A percentile compares a stretch with the other conserved stretches of the same genome.
Evolutionary conservation across 2,329 filamentous ascomycete genomes (phyloP).

Genomic region (Ploettnerulaceae sp.): DNA sequence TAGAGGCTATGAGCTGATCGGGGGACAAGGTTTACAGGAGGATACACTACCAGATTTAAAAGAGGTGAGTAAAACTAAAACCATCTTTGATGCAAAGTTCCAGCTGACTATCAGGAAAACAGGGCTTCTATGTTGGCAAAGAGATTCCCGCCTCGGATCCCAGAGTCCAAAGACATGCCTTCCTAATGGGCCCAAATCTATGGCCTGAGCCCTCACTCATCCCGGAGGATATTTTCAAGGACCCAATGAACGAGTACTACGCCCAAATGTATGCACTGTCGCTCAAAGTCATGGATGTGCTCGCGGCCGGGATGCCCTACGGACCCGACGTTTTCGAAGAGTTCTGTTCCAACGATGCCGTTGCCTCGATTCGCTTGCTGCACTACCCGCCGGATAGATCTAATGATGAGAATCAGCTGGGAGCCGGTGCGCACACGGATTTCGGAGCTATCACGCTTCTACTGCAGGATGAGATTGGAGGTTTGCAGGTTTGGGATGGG

Average conservation of each 20-base stretch:
- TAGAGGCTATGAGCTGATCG: conserved; percentile 46
- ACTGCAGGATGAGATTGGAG: conserved; percentile 44
- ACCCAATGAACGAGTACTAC: conserved; percentile 41
- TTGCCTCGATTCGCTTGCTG: conserved; percentile 42
- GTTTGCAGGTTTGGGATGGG: conserved; percentile 47
- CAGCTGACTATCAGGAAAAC: not conserved
- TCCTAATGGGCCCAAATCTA: conserved; percentile 39
- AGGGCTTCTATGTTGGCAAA: conserved; percentile 39
- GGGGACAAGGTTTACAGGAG: conserved; percentile 42
- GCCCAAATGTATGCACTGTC: conserved; percentile 35
- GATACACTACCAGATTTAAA: conserved; percentile 43
- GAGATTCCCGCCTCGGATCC: conserved; percentile 41
- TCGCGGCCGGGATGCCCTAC: conserved; percentile 41
- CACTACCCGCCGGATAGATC: conserved; percentile 45
- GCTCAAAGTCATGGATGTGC: conserved; percentile 37
- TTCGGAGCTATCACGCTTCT: conserved; percentile 51
- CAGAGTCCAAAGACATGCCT: conserved; percentile 31
- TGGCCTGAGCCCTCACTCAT: conserved; percentile 36
- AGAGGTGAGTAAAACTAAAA: conserved; percentile 27
- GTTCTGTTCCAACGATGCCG: conserved; percentile 39
- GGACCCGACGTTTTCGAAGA: conserved; percentile 41
- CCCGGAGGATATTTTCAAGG: conserved; percentile 36
- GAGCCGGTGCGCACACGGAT: conserved; percentile 46
- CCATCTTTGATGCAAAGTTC: not conserved
- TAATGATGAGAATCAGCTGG: conserved; percentile 22